Evolutionary conservation across 2,329 filamentous ascomycete species (phyloP), one percentile per base, ranked within the genome.

Genomic region (Aspergillus spinulosporus): DNA sequence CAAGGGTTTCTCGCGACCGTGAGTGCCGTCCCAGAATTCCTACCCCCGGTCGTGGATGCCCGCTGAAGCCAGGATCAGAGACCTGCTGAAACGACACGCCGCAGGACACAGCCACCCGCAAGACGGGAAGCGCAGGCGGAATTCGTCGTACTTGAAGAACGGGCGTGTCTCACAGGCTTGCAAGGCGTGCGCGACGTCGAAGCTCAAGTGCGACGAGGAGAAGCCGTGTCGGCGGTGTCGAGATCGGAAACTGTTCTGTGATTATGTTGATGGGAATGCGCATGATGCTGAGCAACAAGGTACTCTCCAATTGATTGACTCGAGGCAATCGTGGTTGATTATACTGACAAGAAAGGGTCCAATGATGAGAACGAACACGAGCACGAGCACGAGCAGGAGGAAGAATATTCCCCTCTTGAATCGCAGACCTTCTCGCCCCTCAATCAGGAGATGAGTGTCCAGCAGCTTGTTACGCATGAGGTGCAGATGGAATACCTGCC

Each of bases 161-260:
- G 66, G 66, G 8, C 70, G 77, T 5, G 77, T 79, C 3, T 77
- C 73, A 4, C 79, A 82, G 64, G 80, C 80, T 1, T 83, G 80
- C 58, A 79, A 79, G 56, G 73, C 77, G 4, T 82, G 80, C 59
- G 80, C 80, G 21, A 72, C 75, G 21, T 76, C 78, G 2, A 80
- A 83, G 62, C 69, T 83, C 15, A 79, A 80, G 62, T 83, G 80
- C 59, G 79, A 82, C 58, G 80, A 83, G 59, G 73, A 78, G 46
- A 82, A 82, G 67, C 80, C 80, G 5, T 83, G 80, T 63, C 78
- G 72, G 59, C 72, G 80, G 46, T 83, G 80, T 66, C 74, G 69
- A 40, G 79, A 79, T 62, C 80, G 79, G 60, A 74, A 74, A 60
- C 74, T 82, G 15, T 61, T 67, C 4, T 83, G 80, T 55, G 70